Evolutionary conservation across 495 filamentous ascomycete genomes (phyloP).

Genomic region (Penicillium tannophilum): DNA sequence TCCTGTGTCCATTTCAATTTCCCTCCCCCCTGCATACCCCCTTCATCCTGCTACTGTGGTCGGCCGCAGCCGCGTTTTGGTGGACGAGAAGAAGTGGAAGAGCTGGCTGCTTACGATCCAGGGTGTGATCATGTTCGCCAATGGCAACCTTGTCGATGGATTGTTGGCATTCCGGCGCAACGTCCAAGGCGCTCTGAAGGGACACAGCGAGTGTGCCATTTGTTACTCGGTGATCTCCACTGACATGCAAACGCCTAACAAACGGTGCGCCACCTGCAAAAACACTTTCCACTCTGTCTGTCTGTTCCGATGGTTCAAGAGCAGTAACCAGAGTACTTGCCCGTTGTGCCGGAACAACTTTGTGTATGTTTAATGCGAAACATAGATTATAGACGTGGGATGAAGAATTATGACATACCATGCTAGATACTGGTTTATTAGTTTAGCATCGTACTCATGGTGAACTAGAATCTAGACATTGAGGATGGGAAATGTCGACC

Average conservation of each 20-base stretch:
- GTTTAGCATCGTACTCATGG: background rate
- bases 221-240: slow-evolving; percentile 91
- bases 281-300: slow-evolving; percentile 90
- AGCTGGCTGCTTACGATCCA: slow-evolving; percentile 83
- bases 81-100: slow-evolving; percentile 88
- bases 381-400: slow-evolving; percentile 22
- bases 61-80: slow-evolving; percentile 77
- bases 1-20: slow-evolving; percentile 74
- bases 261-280: slow-evolving; percentile 89
- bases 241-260: slow-evolving; percentile 86
- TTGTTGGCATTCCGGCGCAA: slow-evolving; percentile 81
- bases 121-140: slow-evolving; percentile 88
- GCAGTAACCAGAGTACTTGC: slow-evolving; percentile 84
- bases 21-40: slow-evolving; percentile 78
- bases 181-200: slow-evolving; percentile 82
- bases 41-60: slow-evolving; percentile 75
- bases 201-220: slow-evolving; percentile 93
- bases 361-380: slow-evolving; percentile 55
- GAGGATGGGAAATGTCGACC: no score
- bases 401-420: slow-evolving; percentile 1
- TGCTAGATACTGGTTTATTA: background rate
- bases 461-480: no score
- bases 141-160: slow-evolving; percentile 82
- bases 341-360: slow-evolving; percentile 88
- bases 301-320: slow-evolving; percentile 95